Evolutionary conservation across 495 filamentous ascomycete species (phyloP).

Genomic region (Cercophora scortea): DNA sequence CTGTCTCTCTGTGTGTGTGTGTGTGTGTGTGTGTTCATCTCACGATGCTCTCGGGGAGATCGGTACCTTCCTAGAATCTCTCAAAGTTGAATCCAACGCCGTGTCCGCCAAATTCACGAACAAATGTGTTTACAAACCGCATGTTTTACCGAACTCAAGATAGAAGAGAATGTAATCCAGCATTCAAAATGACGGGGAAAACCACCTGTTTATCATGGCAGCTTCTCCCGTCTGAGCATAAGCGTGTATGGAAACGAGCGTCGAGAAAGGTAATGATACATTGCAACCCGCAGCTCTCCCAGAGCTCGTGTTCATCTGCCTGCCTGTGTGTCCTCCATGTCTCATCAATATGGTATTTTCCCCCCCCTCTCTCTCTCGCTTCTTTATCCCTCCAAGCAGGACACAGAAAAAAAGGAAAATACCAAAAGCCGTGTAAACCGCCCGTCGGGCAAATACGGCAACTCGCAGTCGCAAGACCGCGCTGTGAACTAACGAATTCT

Average conservation of each 20-base stretch:
- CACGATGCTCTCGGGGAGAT: no score
- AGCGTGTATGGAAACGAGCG: slow-evolving; percentile 19
- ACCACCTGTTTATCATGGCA: neutral
- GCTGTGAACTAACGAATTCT: neutral
- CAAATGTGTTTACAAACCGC: no score
- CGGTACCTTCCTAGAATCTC: no score
- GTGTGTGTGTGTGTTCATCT: no score
- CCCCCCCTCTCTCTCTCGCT: neutral
- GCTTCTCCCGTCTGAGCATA: neutral
- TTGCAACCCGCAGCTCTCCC: neutral
- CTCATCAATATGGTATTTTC: slow-evolving; percentile 19
- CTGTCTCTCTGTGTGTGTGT: no score
- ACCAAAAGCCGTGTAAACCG: neutral
- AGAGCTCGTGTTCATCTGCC: no score
- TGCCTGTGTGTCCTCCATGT: no score
- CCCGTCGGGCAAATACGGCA: neutral
- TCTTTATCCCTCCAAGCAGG: neutral
- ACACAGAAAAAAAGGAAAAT: neutral
- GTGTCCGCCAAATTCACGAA: no score
- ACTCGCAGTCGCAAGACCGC: neutral
- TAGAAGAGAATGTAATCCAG: neutral
- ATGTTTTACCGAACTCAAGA: no score
- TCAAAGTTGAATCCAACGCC: no score
- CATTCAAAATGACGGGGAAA: neutral
- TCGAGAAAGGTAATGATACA: slow-evolving; percentile 13